Evolutionary conservation across 805 yeast genomes (phyloP), one percentile per base, ranked within the genome.

Genomic region (Metschnikowia lunata): DNA sequence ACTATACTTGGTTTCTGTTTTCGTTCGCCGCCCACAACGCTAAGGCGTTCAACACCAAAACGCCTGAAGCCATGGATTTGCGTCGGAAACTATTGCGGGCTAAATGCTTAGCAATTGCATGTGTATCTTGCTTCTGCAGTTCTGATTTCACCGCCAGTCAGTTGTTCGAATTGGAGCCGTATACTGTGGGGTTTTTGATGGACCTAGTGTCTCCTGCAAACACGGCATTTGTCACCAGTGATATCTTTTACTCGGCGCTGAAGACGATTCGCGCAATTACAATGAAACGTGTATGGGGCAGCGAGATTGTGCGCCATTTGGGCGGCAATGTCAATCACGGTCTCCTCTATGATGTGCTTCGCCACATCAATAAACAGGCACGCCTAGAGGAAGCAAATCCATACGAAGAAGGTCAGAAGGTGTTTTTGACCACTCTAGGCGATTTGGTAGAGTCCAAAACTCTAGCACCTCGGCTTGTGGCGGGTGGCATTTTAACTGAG

Each of bases 291-390:
- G 74, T 75, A 4, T 84, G 89, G 78, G 83, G 90, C 13, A 72
- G 83, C 39, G 97, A 89, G 52, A 72, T 90, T 18, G 72, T 89
- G 42, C 74, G 88, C 46, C 81, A 86, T 10, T 62, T 89, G 50
- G 88, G 93, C 15, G 97, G 93, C 8, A 88, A 88, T 59, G 88
- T 90, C 33, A 80, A 82, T 48, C 96, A 90, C 62, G 97, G 97
- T 1, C 65, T 81, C 10, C 58, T 90, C 33, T 86, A 85, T 66
- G 89, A 86, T 56, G 76, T 83, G 28, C 60, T 89, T 27, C 76
- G 90, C 45, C 71, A 72, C 35, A 78, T 88, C n/a, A 69, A 78
- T 43, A 78, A 80, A 45, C 64, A 72, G 34, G 52, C 80, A 30
- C 62, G 69, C 38, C 64, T 67, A 8, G 73, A 76, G 1, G 71